phyloP scores from a whole-genome alignment of 2,329 filamentous ascomycete genomes.

The Fusarium pseudograminearum region DNA sequence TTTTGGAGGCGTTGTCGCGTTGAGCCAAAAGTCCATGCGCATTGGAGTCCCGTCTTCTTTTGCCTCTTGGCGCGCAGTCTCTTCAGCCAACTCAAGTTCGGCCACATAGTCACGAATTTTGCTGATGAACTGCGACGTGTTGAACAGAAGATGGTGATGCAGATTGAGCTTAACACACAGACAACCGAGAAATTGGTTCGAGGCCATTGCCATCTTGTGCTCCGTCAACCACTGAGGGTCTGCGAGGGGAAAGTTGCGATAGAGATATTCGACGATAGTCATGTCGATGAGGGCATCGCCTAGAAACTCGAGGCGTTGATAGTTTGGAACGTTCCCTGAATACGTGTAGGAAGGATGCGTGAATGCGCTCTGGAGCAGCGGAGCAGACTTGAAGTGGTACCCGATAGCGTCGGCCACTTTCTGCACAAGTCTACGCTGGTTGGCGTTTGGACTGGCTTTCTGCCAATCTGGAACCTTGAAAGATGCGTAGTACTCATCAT shows the following conservation, averaged over 20 bases:
- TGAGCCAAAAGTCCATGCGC: slow-evolving; percentile 75
- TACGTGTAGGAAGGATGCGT: slow-evolving; percentile 84
- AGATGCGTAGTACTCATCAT: slow-evolving; percentile 76
- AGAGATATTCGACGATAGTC: slow-evolving; percentile 85
- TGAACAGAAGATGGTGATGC: slow-evolving; percentile 75
- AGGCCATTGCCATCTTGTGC: slow-evolving; percentile 99
- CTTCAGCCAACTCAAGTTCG: slow-evolving; percentile 66
- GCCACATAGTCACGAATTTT: slow-evolving; percentile 67
- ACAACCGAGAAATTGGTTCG: slow-evolving; percentile 91
- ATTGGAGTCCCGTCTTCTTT: slow-evolving; percentile 48
- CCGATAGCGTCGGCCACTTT: slow-evolving; percentile 70
- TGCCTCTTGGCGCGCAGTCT: slow-evolving; percentile 51
- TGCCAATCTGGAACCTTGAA: slow-evolving; percentile 82
- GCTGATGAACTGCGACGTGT: slow-evolving; percentile 57
- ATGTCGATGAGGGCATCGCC: slow-evolving; percentile 91
- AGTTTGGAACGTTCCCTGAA: slow-evolving; percentile 82
- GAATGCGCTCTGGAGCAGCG: slow-evolving; percentile 85
- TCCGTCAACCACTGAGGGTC: slow-evolving; percentile 98
- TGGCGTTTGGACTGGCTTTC: slow-evolving; percentile 67
- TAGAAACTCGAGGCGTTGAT: slow-evolving; percentile 92
- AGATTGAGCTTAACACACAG: slow-evolving; percentile 83
- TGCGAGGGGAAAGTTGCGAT: slow-evolving; percentile 77
- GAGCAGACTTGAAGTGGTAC: slow-evolving; percentile 78
- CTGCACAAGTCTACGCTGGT: slow-evolving; percentile 75
- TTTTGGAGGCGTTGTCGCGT: slow-evolving; percentile 74